Evolutionary conservation across 768 basidiomycete species (phyloP), one percentile per base, ranked within the genome.

Genomic region (Hydnomerulius pinastri): DNA sequence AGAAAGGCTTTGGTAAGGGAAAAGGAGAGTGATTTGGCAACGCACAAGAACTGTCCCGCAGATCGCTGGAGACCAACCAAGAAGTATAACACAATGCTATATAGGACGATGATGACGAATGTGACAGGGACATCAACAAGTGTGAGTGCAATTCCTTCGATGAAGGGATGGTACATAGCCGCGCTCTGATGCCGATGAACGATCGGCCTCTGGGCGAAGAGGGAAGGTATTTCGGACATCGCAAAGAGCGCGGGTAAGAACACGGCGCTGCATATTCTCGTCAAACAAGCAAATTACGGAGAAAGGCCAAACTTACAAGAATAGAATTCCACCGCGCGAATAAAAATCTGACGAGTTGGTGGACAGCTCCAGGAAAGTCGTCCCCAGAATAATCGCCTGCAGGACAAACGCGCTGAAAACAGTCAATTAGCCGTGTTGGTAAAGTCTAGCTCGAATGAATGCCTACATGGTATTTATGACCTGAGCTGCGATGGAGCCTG

Each of bases 251-350:
- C 82, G 4, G 79, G 70, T 53, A 86, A 82, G 12, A 87, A 73
- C 4, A 86, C 64, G 2, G 84, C 65, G 46, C 84, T 86, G 42
- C 1, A 18, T 30, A 23, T 13, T 0, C 11, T 21, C 28, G 27
- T 54, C 5, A 46, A 45, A 42, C 21, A 23, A 36, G 7, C 4
- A 33, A 3, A 13, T 0, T 20, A 11, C 30, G 1, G 20, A 21
- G 0, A 3, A 0, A 32, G 0, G 17, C 30, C 5, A 32, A n/a
- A 73, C 80, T 27, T 56, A 86, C 79, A 92, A 90, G 78, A 91
- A 92, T 12, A 92, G 73, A 28, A 88, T 77, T 62, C 90, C 90
- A n/a, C 90, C 90, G 20, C 90, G 81, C 29, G 86, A 84, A n/a
- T 48, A 69, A 33, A 40, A 70, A 6, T 45, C 53, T 0, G 57